Base-by-base conservation (phyloP, 106 monocot species). In the Platanthera zijinensis region DNA sequence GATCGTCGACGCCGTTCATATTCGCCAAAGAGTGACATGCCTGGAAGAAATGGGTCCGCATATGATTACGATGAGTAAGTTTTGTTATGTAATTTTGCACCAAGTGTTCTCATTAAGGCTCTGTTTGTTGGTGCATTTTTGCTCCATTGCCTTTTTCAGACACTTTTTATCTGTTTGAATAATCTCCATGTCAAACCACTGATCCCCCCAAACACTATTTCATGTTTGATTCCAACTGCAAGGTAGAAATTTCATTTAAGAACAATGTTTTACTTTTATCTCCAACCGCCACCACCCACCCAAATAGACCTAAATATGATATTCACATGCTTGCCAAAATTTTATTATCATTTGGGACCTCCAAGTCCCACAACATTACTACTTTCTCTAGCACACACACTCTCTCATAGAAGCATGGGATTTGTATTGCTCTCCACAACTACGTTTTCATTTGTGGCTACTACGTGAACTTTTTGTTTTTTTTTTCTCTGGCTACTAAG, bases 401-500 rank as follows among this genome's bases (percentile, higher is more conserved):
- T 1, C 32, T 1, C 32, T 32, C 32, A 32, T 32, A 32, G 32
- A 32, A 12, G 11, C 17, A 14, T 57, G 57, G 17, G 6, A 15
- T 9, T 57, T 12, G 4, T 12, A 15, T 15, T 14, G 57, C 57
- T 57, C 57, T 17, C 57, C 11, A 57, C 15, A 12, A 57, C 11
- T 15, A 1, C 57, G 32, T 57, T 57, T 15, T 57, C 17, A n/a
- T n/a, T n/a, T n/a, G n/a, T n/a, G n/a, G n/a, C 59, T 59, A 76
- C 76, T 45, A 61, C 32, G 2, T 2, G 61, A 76, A 11, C 2
- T 57, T 68, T 47, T 76, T 76, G 32, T 5, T 61, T 61, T 76
- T 5, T 62, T 77, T 77, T 68, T 49, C 5, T 77, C 66, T 79
- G 19, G 70, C 51, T 79, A 79, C 70, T 71, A 79, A 57, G 71